Percentiles rank a stretch among this genome's conserved stretches.
Evolutionary conservation across 75 land plant species (phyloP).

Genomic region (Sequoiadendron giganteum): DNA sequence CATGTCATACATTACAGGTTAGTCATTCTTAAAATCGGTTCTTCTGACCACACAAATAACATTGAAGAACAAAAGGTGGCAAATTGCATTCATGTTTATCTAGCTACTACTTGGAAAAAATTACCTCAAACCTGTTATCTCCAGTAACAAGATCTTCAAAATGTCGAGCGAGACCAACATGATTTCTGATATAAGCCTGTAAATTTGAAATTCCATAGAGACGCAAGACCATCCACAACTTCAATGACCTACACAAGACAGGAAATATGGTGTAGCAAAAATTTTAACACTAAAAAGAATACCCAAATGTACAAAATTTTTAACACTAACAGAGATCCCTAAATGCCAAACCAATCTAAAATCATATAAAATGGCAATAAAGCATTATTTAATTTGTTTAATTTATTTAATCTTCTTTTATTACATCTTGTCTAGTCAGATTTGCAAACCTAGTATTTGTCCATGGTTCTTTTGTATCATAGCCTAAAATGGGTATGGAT

Average conservation of each 20-base stretch:
- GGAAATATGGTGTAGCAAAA: neutral
- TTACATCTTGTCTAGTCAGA: neutral
- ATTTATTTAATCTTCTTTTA: neutral
- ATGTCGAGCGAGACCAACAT: slow-evolving; percentile 53
- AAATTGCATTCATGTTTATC: neutral
- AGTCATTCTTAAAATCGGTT: neutral
- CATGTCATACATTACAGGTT: neutral
- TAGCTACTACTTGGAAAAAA: neutral
- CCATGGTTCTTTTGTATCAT: neutral
- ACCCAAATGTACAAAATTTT: neutral
- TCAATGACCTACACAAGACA: slow-evolving; percentile 52
- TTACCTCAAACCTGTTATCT: slow-evolving; percentile 72
- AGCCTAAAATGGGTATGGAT: no score
- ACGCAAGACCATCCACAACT: slow-evolving; percentile 78
- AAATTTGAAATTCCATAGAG: slow-evolving; percentile 73
- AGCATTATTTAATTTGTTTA: neutral
- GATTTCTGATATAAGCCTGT: slow-evolving; percentile 65
- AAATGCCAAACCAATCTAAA: neutral
- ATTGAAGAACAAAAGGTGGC: neutral
- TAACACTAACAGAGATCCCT: neutral
- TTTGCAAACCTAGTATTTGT: neutral
- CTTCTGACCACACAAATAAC: neutral
- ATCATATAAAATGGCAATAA: neutral
- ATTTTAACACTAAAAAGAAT: neutral
- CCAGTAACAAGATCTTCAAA: slow-evolving; percentile 62